Percentiles rank a stretch among this genome's conserved stretches.
Evolutionary conservation across 306 rosid genomes (phyloP).

Genomic region (Acmispon strigosus): DNA sequence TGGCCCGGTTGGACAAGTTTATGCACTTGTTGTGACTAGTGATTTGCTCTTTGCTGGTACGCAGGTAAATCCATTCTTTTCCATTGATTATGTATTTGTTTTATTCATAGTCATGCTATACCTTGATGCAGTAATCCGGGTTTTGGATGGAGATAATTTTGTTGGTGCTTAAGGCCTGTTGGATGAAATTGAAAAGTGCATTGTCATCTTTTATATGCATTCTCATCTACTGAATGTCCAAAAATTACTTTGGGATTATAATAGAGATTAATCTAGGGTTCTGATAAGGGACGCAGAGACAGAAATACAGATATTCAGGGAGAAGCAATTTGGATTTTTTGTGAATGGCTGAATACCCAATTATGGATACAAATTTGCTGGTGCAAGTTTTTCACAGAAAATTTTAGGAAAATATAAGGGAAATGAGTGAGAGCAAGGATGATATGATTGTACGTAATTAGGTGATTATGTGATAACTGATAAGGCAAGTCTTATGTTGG

Average conservation of each 20-base stretch:
- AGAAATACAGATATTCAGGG: background rate
- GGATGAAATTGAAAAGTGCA: background rate
- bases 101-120: conserved; percentile 4
- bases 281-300: background rate
- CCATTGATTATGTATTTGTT: conserved; percentile 1
- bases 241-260: background rate
- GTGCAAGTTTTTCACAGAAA: background rate
- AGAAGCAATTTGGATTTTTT: background rate
- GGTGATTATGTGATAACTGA: too few relatives aligned
- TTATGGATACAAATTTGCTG: background rate
- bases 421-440: background rate
- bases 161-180: background rate
- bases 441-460: background rate
- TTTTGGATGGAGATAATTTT: background rate
- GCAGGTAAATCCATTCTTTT: conserved; percentile 53
- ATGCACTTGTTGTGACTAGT: conserved; percentile 74
- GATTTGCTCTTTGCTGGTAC: conserved; percentile 94
- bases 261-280: background rate
- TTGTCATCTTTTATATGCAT: background rate
- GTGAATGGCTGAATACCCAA: background rate
- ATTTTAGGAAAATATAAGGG: background rate
- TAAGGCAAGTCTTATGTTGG: background rate
- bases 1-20: conserved; percentile 97
- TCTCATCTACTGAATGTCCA: background rate
- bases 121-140: background rate